Percentiles rank a stretch among this genome's conserved stretches.
Conservation (phyloP, 2,329 filamentous ascomycete genomes). For the Trichoderma pleuroti region DNA sequence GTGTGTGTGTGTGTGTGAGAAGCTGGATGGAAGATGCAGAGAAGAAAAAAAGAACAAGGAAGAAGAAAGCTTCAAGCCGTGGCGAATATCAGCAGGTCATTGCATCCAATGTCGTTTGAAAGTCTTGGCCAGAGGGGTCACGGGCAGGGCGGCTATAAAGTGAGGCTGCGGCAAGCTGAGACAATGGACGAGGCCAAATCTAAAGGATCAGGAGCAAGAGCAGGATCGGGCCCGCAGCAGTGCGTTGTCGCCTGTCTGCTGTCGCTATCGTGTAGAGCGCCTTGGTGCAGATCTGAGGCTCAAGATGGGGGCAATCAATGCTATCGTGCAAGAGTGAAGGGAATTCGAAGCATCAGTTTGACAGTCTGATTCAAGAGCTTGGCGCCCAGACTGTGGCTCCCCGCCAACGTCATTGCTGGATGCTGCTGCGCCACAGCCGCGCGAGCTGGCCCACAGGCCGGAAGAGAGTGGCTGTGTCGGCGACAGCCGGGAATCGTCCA, state of each 20-base stretch:
- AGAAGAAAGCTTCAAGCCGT: not conserved
- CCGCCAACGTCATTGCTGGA: conserved; percentile 15
- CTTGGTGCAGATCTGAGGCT: not conserved
- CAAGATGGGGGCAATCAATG: not conserved
- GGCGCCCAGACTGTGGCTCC: not conserved
- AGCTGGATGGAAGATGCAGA: not conserved
- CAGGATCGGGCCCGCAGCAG: not conserved
- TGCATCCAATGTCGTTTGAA: not conserved
- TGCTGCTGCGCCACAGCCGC: conserved; percentile 19
- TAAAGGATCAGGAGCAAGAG: not conserved
- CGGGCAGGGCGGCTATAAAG: not conserved
- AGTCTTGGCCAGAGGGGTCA: conserved; percentile 5
- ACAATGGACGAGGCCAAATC: not conserved
- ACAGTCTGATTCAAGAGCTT: not conserved
- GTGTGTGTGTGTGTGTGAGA: not conserved
- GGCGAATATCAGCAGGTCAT: conserved; percentile 4
- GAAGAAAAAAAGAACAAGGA: not conserved
- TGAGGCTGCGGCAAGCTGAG: not conserved
- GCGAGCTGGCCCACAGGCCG: not conserved
- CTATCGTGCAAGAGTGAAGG: not conserved
- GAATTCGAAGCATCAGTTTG: not conserved
- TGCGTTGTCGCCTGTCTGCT: not conserved
- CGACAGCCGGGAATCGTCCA: not conserved
- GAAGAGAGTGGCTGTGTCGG: not conserved
- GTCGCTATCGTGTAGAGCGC: not conserved